Evolutionary conservation across 306 rosid genomes (phyloP).

Genomic region (Begonia masoniana): DNA sequence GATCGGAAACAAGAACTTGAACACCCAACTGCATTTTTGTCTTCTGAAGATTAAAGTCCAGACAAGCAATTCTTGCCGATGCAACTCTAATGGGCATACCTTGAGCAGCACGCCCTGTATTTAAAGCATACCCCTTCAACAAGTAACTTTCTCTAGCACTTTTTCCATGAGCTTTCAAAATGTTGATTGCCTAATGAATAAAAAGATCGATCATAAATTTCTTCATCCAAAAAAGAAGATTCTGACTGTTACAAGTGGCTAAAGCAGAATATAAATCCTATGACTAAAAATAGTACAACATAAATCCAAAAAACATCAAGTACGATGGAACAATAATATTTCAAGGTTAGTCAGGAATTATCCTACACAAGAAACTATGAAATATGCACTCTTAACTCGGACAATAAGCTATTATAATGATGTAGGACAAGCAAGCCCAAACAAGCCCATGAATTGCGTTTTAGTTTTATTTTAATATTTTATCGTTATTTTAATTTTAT

Average conservation of each 20-base stretch:
- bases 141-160: constrained; percentile 89
- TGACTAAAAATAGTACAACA: too few relatives aligned
- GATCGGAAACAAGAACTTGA: constrained; percentile 83
- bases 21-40: constrained; percentile 99
- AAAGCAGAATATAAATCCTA: too few relatives aligned
- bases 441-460: too few relatives aligned
- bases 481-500: too few relatives aligned
- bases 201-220: constrained; percentile 4
- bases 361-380: too few relatives aligned
- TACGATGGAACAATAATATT: constrained; percentile 3
- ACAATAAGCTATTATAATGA: not conserved
- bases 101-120: constrained; percentile 95
- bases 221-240: too few relatives aligned
- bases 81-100: constrained; percentile 92
- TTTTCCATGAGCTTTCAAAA: constrained; percentile 96
- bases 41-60: constrained; percentile 96
- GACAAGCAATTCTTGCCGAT: constrained; percentile 93
- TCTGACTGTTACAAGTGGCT: too few relatives aligned
- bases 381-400: too few relatives aligned
- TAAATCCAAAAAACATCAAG: too few relatives aligned
- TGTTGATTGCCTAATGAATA: constrained; percentile 60
- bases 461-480: too few relatives aligned
- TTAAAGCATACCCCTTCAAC: constrained; percentile 87
- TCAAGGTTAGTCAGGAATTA: too few relatives aligned
- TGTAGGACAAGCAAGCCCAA: too few relatives aligned